These are phyloP conservation scores for Colletotrichum filicis DNA, from an alignment of 2,329 filamentous ascomycete genomes.

Conservation along the genomic window DNA sequence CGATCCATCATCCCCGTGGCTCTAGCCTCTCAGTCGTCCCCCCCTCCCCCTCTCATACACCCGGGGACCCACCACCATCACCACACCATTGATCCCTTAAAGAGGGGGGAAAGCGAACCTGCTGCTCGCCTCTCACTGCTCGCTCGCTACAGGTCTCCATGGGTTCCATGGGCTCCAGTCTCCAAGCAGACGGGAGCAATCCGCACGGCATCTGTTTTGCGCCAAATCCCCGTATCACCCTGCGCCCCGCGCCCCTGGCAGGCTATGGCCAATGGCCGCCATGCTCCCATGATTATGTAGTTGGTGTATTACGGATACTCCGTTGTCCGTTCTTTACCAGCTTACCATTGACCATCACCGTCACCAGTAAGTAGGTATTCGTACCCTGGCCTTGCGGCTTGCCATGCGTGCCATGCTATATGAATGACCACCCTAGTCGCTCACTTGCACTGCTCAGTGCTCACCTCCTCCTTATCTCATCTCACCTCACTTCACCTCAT, in stretches of 20 bases:
- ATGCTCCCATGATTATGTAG: neutral
- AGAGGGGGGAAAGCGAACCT: neutral
- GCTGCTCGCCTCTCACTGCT: neutral
- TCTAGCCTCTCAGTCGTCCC: neutral
- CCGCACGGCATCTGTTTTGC: neutral
- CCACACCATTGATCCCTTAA: neutral
- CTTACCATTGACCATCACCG: too few relatives aligned
- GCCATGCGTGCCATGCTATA: neutral
- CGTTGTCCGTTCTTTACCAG: too few relatives aligned
- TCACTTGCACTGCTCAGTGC: neutral
- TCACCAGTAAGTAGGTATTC: too few relatives aligned
- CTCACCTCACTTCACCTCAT: neutral
- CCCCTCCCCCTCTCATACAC: neutral
- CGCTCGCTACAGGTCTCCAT: neutral
- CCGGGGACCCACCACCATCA: neutral
- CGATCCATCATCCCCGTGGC: neutral
- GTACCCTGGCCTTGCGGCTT: neutral
- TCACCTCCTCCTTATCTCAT: neutral
- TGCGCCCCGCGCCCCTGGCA: neutral
- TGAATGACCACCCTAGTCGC: slow-evolving; percentile 4
- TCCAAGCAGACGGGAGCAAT: neutral
- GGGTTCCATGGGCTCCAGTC: neutral
- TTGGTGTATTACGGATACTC: too few relatives aligned
- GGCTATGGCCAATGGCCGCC: neutral
- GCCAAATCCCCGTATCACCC: neutral